Evolutionary conservation across 164 flowering plant genomes (phyloP).

Genomic region (Nymphaea colorata): DNA sequence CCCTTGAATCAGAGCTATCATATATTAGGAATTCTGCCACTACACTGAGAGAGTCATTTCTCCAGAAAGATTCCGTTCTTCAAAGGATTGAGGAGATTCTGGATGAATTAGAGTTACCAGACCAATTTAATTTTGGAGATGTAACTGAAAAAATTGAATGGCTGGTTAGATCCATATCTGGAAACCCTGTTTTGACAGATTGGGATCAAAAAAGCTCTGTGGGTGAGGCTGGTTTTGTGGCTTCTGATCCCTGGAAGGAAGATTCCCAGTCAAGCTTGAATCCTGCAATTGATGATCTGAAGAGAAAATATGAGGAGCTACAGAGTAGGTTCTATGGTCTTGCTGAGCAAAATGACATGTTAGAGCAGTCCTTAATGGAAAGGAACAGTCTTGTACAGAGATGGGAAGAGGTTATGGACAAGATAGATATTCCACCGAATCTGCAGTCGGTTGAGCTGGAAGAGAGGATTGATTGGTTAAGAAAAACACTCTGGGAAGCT

Average conservation of each 20-base stretch:
- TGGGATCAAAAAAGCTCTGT: conserved; percentile 80
- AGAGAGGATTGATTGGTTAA: conserved; percentile 75
- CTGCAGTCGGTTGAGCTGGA: conserved; percentile 76
- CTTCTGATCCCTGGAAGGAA: conserved; percentile 59
- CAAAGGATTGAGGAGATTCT: conserved; percentile 93
- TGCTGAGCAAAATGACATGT: conserved; percentile 98
- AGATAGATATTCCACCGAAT: conserved; percentile 58
- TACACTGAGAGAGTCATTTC: conserved; percentile 85
- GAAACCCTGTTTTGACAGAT: conserved; percentile 37
- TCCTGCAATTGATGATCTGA: conserved; percentile 42
- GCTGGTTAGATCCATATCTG: conserved; percentile 62
- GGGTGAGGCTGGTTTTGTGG: conserved; percentile 56
- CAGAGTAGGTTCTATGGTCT: conserved; percentile 69
- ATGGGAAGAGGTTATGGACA: conserved; percentile 79
- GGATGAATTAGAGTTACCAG: conserved; percentile 91
- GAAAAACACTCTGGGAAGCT: conserved; percentile 60
- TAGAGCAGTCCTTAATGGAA: conserved; percentile 94
- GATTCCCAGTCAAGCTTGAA: conserved; percentile 29
- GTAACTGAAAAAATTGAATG: conserved; percentile 84
- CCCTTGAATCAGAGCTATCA: conserved; percentile 94
- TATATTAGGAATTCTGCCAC: conserved; percentile 98
- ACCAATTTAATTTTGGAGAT: conserved; percentile 70
- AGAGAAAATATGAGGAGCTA: conserved; percentile 74
- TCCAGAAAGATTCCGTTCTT: conserved; percentile 84
- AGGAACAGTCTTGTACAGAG: conserved; percentile 79